Evolutionary conservation across 163 green algal species (phyloP), one percentile per base, ranked within the genome.

Genomic region (Smithsoniella earleae): DNA sequence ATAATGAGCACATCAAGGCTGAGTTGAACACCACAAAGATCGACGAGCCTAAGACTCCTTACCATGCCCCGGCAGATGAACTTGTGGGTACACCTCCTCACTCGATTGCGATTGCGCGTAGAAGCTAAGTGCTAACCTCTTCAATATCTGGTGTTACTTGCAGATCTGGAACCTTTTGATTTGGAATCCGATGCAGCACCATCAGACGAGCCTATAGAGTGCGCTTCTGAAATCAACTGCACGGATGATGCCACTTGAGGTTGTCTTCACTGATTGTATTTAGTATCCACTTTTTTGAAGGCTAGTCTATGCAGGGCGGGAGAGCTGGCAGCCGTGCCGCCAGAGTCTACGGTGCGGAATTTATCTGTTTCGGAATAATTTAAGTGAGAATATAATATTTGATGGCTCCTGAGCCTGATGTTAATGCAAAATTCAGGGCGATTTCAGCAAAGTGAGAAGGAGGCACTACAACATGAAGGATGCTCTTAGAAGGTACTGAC

Each of bases 31-130:
- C 82, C 0, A 78, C 65, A 46, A 85, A 86, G 49, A 91, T 90
- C 31, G 78, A 86, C 74, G 85, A 90, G 73, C 85, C 85, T 54
- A 90, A 90, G 75, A 90, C 85, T 43, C 85, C 85, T 1, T 90
- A 86, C 79, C 75, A 82, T 2, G 63, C 65, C 3, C 80, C 81
- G 25, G 62, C 82, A 34, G 76, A 83, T 10, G 77, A 76, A 18
- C 82, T 85, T 16, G 76, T 54, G 33, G 74, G 69, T 66, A 74
- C n/a, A 25, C 22, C 63, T 18, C 16, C 18, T 54, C n/a, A 58
- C 8, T 73, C 16, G 37, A 65, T 45, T 73, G 20, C 63, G 28
- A n/a, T n/a, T n/a, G n/a, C n/a, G n/a, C n/a, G n/a, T n/a, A n/a
- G n/a, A n/a, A n/a, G n/a, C n/a, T n/a, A 10, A 28, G 63, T 73